Evolutionary conservation across 495 filamentous ascomycete genomes (phyloP).

Genomic region (Staphylotrichum tortipilum): DNA sequence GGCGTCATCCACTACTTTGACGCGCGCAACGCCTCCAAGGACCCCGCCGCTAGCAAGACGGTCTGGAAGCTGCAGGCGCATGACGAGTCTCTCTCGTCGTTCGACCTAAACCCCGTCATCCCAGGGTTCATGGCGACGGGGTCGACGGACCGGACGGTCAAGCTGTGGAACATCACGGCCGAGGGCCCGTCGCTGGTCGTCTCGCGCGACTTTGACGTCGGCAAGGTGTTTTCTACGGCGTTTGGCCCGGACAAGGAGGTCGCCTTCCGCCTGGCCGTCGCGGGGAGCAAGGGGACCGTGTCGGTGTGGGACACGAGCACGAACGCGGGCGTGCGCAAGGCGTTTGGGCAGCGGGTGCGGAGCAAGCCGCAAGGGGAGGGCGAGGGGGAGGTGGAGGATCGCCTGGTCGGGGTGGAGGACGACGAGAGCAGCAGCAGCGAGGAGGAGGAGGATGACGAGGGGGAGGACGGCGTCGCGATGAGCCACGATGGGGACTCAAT

Average conservation of each 20-base stretch:
- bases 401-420: conserved; percentile 61
- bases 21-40: conserved; percentile 56
- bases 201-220: conserved; percentile 81
- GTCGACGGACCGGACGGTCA: conserved; percentile 86
- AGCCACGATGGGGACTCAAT: conserved; percentile 72
- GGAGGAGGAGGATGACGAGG: conserved; percentile 54
- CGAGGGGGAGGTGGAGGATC: conserved; percentile 62
- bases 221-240: conserved; percentile 82
- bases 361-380: conserved; percentile 20
- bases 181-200: conserved; percentile 79
- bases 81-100: conserved; percentile 86
- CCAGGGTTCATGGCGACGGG: conserved; percentile 90
- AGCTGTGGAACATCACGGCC: conserved; percentile 89
- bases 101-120: conserved; percentile 81
- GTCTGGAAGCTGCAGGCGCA: conserved; percentile 94
- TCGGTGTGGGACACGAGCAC: conserved; percentile 97
- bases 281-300: conserved; percentile 87
- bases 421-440: conserved; percentile 50
- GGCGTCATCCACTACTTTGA: conserved; percentile 87
- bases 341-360: conserved; percentile 67
- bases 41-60: conserved; percentile 65
- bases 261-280: conserved; percentile 82
- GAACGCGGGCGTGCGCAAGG: conserved; percentile 77
- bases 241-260: conserved; percentile 88
- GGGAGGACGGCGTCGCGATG: conserved; percentile 42